Evolutionary conservation across 129 eudicot genomes (phyloP), one percentile per base, ranked within the genome.

Genomic region (Logfia minima): DNA sequence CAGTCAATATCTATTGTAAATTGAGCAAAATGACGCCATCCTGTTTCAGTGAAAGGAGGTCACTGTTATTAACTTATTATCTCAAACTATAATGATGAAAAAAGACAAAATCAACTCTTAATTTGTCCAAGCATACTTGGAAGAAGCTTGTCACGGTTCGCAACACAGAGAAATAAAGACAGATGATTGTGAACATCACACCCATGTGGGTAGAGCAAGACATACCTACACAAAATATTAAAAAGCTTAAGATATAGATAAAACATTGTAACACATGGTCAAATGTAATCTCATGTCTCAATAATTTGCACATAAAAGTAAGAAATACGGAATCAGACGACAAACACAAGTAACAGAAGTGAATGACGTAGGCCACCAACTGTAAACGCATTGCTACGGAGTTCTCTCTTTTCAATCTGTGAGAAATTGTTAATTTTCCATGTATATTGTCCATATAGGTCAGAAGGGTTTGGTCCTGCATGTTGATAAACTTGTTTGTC

Each of bases 1-100:
- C 87, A 74, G 98, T n/a, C n/a, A n/a, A n/a, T n/a, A n/a, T n/a
- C 88, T 53, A 93, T 87, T 17, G 97, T 93, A 83, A 93, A 93
- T 63, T 93, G 98, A 0, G 97, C n/a, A 84, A 84, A 89, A 80
- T 90, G 98, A 82, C 91, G n/a, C 88, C 98, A 93, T 24, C 98
- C 96, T 93, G 80, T 52, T 70, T 77, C 26, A 62, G 68, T 19
- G 35, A 68, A 56, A 79, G 64, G 13, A 43, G 19, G 21, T 23
- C 11, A 41, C 6, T 8, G 3, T 3, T 48, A 60, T 52, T 52
- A 16, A 10, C 6, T 4, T 52, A 16, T 31, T 37, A 19, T 9
- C 19, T 28, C 28, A 31, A 2, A 3, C 37, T 8, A 51, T n/a
- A 51, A 14, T 48, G 11, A 34, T 10, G 9, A 4, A 7, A 23